Evolutionary conservation across 2,329 filamentous ascomycete genomes (phyloP), one percentile per base, ranked within the genome.

Genomic region (Pseudogymnoascus sp.): DNA sequence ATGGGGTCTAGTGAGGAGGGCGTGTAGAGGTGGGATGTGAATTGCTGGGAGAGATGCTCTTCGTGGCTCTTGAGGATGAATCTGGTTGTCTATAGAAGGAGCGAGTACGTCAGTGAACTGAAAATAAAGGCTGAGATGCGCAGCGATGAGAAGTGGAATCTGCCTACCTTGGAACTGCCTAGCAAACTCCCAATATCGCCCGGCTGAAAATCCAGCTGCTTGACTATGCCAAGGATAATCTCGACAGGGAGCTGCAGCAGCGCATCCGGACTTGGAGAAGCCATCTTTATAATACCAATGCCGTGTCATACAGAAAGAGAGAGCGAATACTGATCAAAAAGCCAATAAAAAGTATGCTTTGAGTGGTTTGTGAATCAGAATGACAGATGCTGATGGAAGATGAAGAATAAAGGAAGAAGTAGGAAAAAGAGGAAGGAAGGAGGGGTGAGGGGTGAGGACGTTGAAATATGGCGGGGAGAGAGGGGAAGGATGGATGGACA

Each of bases 401-500:
- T 45, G 11, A 45, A 45, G 41, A 45, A 43, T 45, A 23, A 23
- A 23, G 41, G 21, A 45, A 10, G n/a, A n/a, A 45, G 39, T 23
- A 4, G 11, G 5, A 45, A 45, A 23, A 23, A 45, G 41, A 45
- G 13, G 41, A 45, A 45, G 41, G n/a, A 45, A 45, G 41, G 41
- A 45, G 41, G 41, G 41, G 41, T 45, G 41, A 45, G 41, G 41
- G 41, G 21, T 41, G 41, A 23, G 21, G 41, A 45, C 19, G 41
- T 45, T 45, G 41, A 45, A 48, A 48, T 48, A 48, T 48, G 43
- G 43, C 43, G 43, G 45, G 45, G 45, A n/a, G 48, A 25, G 48
- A 54, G 48, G 48, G 48, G 48, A 54, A 54, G 48, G 48, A 54
- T 5, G 48, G 48, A 54, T 54, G 48, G 48, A 54, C 48, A 54